A percentile compares a stretch with the other conserved stretches of the same genome.
phyloP scores from a whole-genome alignment of 208 protist genomes.

The Balamuthia mandrillaris region DNA sequence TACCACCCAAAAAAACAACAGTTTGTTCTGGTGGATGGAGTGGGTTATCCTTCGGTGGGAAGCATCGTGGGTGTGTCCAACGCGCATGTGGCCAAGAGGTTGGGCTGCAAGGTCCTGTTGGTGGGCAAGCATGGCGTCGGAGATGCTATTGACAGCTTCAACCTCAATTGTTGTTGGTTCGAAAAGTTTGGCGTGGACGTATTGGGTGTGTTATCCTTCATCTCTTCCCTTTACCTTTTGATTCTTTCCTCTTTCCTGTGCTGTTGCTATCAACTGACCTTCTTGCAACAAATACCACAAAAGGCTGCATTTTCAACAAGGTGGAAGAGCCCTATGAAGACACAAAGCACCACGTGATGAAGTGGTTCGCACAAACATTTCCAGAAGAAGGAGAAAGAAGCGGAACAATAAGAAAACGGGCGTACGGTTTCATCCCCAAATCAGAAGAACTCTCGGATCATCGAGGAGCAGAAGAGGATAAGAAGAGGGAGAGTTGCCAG shows the following conservation, averaged over 20 bases:
- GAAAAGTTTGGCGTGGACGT: background rate
- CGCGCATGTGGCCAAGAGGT: background rate
- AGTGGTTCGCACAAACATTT: background rate
- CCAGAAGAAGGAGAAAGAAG: background rate
- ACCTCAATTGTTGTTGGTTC: slow-evolving; percentile 3
- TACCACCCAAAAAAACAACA: too few species aligned
- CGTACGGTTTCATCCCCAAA: slow-evolving; percentile 11
- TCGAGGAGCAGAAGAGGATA: background rate
- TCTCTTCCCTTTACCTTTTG: background rate
- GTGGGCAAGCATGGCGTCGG: background rate
- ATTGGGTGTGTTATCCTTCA: background rate
- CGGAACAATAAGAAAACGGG: too few species aligned
- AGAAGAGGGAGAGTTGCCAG: slow-evolving; percentile 24
- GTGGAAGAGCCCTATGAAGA: slow-evolving; percentile 5
- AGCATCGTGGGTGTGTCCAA: slow-evolving; percentile 1
- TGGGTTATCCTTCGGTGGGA: background rate
- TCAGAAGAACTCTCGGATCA: background rate
- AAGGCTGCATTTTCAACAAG: background rate
- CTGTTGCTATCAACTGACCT: background rate
- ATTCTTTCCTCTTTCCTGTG: background rate
- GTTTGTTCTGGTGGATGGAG: slow-evolving; percentile 11
- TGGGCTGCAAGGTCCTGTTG: background rate
- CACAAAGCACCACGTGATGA: background rate
- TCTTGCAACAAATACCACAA: background rate
- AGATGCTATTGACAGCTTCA: slow-evolving; percentile 23